A percentile compares a stretch with the other conserved stretches of the same genome.
Evolutionary conservation across 768 basidiomycete species (phyloP).

Genomic region (Naganishia vishniacii): DNA sequence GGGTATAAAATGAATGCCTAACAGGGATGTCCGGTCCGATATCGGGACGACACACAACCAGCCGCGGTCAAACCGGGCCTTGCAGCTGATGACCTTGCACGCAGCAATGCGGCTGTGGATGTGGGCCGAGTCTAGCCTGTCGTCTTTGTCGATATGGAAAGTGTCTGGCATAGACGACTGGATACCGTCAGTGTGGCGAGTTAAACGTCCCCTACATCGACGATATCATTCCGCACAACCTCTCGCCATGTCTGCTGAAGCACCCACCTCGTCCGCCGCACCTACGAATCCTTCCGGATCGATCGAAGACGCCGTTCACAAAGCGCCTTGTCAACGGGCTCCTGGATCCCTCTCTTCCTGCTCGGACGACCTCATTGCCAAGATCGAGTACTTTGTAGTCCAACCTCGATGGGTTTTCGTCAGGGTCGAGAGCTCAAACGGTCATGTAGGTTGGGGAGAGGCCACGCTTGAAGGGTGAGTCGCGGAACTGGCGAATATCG

Average conservation of each 20-base stretch:
- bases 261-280: slow-evolving; percentile 13
- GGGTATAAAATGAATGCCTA: too few species aligned
- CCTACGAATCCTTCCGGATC: background rate
- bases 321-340: slow-evolving; percentile 2
- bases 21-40: too few species aligned
- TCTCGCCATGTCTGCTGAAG: slow-evolving; percentile 2
- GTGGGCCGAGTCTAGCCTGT: too few species aligned
- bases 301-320: slow-evolving; percentile 1
- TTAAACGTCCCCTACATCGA: background rate
- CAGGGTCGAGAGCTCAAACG: slow-evolving; percentile 59
- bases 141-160: too few species aligned
- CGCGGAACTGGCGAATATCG: background rate
- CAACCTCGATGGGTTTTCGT: slow-evolving; percentile 67
- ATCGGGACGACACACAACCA: too few species aligned
- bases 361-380: slow-evolving; percentile 36
- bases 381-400: slow-evolving; percentile 55
- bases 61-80: too few species aligned
- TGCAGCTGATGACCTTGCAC: too few species aligned
- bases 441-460: slow-evolving; percentile 66
- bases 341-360: slow-evolving; percentile 14
- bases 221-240: background rate
- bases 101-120: too few species aligned
- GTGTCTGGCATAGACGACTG: too few species aligned
- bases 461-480: slow-evolving; percentile 58
- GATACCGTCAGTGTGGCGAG: too few species aligned